These are phyloP conservation scores for Chenopodium quinoa DNA, from an alignment of 148 eudicot species.

Conservation along the genomic window DNA sequence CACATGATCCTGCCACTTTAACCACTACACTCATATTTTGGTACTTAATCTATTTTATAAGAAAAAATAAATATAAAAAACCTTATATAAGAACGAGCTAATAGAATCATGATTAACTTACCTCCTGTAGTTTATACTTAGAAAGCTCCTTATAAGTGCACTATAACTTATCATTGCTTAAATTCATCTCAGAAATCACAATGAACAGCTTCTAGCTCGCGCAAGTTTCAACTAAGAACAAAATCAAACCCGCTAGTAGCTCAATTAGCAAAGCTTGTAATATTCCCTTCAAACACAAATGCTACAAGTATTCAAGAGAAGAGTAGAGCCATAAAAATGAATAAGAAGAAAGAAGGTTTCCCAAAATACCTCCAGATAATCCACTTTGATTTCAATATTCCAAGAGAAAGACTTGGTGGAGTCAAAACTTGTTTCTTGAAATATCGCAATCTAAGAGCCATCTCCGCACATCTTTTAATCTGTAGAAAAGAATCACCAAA, in stretches of 20 bases:
- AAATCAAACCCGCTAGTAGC: slow-evolving; percentile 11
- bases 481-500: slow-evolving; percentile 26
- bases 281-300: background rate
- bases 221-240: slow-evolving; percentile 59
- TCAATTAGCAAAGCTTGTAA: background rate
- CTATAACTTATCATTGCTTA: slow-evolving; percentile 76
- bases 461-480: slow-evolving; percentile 91
- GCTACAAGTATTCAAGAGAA: background rate
- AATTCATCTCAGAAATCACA: slow-evolving; percentile 57
- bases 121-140: slow-evolving; percentile 89
- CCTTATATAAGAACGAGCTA: no score
- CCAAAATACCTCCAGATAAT: slow-evolving; percentile 73
- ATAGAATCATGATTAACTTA: slow-evolving; percentile 11
- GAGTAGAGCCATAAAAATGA: no score
- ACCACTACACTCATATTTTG: no score
- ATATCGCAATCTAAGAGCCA: slow-evolving; percentile 82
- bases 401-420: slow-evolving; percentile 34
- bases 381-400: slow-evolving; percentile 45
- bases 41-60: background rate
- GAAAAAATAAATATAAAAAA: background rate
- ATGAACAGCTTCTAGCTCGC: slow-evolving; percentile 77
- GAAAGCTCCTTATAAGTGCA: slow-evolving; percentile 74
- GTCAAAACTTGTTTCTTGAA: slow-evolving; percentile 66
- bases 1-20: no score
- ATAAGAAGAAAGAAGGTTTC: background rate